Conservation (phyloP, 2,329 filamentous ascomycete species). For the Microcera coccophila region DNA sequence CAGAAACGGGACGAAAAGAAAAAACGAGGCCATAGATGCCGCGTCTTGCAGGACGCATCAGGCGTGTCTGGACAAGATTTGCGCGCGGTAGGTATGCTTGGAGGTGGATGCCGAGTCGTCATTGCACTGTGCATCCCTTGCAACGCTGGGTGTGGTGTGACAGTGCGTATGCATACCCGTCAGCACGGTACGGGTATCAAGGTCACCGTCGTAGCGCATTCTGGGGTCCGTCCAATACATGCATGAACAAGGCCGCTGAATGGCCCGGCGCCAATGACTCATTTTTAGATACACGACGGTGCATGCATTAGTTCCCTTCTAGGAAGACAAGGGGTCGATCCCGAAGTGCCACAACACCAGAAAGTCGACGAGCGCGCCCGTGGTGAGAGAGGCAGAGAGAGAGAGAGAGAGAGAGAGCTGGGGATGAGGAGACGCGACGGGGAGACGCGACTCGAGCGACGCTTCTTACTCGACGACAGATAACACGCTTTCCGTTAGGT, state of each 20-base stretch:
- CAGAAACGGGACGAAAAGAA: background rate
- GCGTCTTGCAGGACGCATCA: background rate
- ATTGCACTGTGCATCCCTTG: conserved; percentile 5
- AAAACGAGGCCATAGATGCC: background rate
- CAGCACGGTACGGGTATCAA: no score
- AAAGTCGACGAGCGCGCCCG: no score
- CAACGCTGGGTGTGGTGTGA: no score
- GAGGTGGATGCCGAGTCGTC: background rate
- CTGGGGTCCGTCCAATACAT: conserved; percentile 27
- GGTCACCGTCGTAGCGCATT: conserved; percentile 6
- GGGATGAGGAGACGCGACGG: background rate
- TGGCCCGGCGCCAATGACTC: conserved; percentile 33
- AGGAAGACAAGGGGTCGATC: no score
- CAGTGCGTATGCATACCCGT: background rate
- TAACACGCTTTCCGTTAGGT: background rate
- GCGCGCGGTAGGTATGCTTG: conserved; percentile 1
- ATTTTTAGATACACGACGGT: conserved; percentile 26
- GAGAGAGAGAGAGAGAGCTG: background rate
- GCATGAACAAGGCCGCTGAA: conserved; percentile 29
- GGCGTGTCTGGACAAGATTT: background rate
- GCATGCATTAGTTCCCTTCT: background rate
- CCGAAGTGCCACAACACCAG: no score
- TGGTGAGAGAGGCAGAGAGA: background rate
- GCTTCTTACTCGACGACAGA: background rate
- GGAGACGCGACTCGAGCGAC: background rate